Evolutionary conservation across 495 filamentous ascomycete species (phyloP), one percentile per base, ranked within the genome.

Genomic region (Stereocaulon alpinum): DNA sequence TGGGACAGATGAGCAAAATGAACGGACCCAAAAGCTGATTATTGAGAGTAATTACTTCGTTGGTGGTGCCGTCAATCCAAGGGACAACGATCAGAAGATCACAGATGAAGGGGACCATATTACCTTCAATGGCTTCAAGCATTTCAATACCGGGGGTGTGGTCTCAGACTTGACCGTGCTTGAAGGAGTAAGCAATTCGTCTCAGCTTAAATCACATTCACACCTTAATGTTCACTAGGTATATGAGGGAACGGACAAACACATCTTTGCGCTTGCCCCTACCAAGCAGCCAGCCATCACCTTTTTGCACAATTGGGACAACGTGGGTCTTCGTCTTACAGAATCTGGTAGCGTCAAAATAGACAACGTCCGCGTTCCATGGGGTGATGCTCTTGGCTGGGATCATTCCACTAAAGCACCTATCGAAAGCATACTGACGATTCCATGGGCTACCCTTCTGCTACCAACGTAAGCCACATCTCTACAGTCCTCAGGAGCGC

Each of bases 91-190:
- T 61, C 69, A 81, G 24, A 77, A 72, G 45, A 80, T 82, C 62
- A 78, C 72, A 14, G 64, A 69, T 11, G 73, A 77, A 42, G 80
- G 78, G 12, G 74, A 77, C 9, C 60, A 77, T 12, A 64, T 84
- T 30, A 70, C 80, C 29, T 84, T 80, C 70, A 77, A 77, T 62
- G 81, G 81, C 22, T 72, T 71, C 64, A 85, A 85, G 67, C 64
- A 76, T 69, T 85, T 85, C 74, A 83, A 80, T 63, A 85, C 81
- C 7, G 82, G 82, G 17, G 80, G 80, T 37, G 80, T 82, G 0
- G 71, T 85, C 0, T 81, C 78, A 0, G 82, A 85, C 55, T 70
- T 85, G n/a, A 83, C 79, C 0, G 78, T 84, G 0, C 74, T 85
- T 2, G 82, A 85, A 64, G 82, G 82, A 37, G 76, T 58, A 22